Evolutionary conservation across 139 green algal species (phyloP).

Genomic region (Volvox africanus): DNA sequence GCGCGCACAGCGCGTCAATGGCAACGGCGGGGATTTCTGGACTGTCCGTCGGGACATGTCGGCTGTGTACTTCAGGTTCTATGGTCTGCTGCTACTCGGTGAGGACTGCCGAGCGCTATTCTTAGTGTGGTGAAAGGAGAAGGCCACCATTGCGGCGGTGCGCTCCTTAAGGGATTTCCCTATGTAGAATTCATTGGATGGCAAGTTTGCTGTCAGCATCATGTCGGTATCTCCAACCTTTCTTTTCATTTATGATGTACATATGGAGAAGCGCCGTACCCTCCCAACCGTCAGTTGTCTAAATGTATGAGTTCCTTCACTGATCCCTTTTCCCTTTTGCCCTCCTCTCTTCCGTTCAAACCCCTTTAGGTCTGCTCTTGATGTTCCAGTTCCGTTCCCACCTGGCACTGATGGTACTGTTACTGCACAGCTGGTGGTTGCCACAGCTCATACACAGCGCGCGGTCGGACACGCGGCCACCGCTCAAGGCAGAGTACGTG

Average conservation of each 20-base stretch:
- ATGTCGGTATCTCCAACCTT: too few relatives aligned
- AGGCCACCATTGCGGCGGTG: too few relatives aligned
- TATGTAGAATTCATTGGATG: too few relatives aligned
- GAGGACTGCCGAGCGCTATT: neutral
- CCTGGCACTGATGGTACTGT: constrained; percentile 65
- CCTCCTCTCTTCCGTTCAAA: neutral
- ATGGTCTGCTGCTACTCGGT: constrained; percentile 74
- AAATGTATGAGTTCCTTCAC: neutral
- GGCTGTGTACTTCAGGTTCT: constrained; percentile 90
- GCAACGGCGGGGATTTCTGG: constrained; percentile 66
- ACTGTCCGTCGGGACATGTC: constrained; percentile 78
- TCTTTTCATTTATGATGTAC: too few relatives aligned
- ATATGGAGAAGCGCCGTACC: too few relatives aligned
- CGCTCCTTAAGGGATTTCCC: too few relatives aligned
- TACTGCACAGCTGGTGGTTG: constrained; percentile 85
- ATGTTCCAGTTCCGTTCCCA: constrained; percentile 69
- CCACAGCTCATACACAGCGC: constrained; percentile 87
- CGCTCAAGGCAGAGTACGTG: constrained; percentile 83
- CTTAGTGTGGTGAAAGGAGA: too few relatives aligned
- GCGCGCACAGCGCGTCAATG: constrained; percentile 64
- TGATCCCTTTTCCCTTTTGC: neutral
- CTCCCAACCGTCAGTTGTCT: neutral
- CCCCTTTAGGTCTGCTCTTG: constrained; percentile 64
- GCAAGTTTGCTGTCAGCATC: too few relatives aligned
- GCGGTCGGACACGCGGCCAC: constrained; percentile 67